Base-by-base conservation (phyloP, 768 basidiomycete species). In the Leucosporidium yakuticum region DNA sequence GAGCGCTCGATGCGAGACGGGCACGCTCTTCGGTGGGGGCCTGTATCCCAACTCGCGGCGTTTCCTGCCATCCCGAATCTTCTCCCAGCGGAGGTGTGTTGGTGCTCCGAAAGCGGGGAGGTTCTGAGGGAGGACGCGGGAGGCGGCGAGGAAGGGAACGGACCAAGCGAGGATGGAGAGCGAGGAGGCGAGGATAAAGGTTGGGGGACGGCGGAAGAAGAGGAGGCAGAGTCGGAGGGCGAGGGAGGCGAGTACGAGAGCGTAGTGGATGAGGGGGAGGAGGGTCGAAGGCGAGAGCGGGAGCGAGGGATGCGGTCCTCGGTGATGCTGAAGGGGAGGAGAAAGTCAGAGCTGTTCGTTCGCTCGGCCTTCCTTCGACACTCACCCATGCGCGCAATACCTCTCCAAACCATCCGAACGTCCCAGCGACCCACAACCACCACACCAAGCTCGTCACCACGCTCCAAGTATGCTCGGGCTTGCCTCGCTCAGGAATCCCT, bases 11-110 rank as follows among this genome's bases (percentile, higher is more conserved):
- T 73, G 72, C 19, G 51, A 56, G 20, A 62, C 65, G 5, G 72
- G 72, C 6, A 73, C 72, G 21, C 54, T 34, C 44, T 73, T 73
- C 32, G 72, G 72, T 21, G 72, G 72, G 6, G 72, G 63, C 4
- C 82, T 15, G 83, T 86, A 63, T 75, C 81, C 62, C 83, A 87
- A 64, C 84, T 87, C 69, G 72, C 80, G 27, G 81, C 84, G 6
- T 83, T 83, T 29, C 70, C 84, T 55, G 79, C 83, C 29, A 80
- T 85, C 12, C 84, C 83, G 27, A 83, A 82, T 62, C 74, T 88
- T 74, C 75, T 87, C 21, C 78, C 87, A 60, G n/a, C 58, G 60
- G 31, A 57, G 61, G 51, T 73, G 72, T 0, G 72, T 73, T 23
- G 72, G 72, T 9, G 72, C 64, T 19, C 72, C 72, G 64, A 73